Evolutionary conservation across 495 filamentous ascomycete species (phyloP).

Genomic region (Lineolata rhizophorae): DNA sequence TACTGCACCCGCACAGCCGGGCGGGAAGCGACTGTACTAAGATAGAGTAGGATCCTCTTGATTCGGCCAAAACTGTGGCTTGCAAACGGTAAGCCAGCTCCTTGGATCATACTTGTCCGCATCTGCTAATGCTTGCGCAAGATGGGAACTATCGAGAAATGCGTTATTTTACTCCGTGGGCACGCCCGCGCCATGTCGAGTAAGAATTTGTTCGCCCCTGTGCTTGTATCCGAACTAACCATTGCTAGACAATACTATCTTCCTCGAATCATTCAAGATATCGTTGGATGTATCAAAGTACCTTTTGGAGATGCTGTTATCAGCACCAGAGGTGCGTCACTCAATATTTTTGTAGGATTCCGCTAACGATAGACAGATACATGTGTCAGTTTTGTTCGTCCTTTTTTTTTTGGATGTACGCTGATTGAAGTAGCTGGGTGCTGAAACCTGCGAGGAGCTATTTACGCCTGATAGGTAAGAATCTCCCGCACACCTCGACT

Average conservation of each 20-base stretch:
- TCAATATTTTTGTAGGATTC: too few relatives aligned
- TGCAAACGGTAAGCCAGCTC: constrained; percentile 26
- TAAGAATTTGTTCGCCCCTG: too few relatives aligned
- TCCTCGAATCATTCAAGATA: constrained; percentile 35
- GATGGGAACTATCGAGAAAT: constrained; percentile 53
- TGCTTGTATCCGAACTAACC: too few relatives aligned
- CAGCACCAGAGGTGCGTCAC: too few relatives aligned
- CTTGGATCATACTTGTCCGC: not conserved
- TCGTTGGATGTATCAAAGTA: constrained; percentile 39
- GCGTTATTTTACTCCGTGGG: constrained; percentile 52
- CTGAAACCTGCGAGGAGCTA: constrained; percentile 19
- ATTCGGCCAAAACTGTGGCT: constrained; percentile 73
- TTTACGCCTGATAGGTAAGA: constrained; percentile 18
- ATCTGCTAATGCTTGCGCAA: constrained; percentile 2
- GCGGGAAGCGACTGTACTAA: too few relatives aligned
- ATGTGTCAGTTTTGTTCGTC: too few relatives aligned
- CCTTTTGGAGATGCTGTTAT: constrained; percentile 62
- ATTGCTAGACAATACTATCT: constrained; percentile 54
- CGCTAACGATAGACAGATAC: too few relatives aligned
- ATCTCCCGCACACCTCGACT: too few relatives aligned
- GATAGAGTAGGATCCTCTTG: constrained; percentile 23
- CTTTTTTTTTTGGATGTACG: too few relatives aligned
- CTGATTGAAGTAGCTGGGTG: too few relatives aligned
- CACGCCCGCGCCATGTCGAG: constrained; percentile 36
- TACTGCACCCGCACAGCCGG: not conserved